Evolutionary conservation across 768 basidiomycete genomes (phyloP).

Genomic region (Amanita polypyramis): DNA sequence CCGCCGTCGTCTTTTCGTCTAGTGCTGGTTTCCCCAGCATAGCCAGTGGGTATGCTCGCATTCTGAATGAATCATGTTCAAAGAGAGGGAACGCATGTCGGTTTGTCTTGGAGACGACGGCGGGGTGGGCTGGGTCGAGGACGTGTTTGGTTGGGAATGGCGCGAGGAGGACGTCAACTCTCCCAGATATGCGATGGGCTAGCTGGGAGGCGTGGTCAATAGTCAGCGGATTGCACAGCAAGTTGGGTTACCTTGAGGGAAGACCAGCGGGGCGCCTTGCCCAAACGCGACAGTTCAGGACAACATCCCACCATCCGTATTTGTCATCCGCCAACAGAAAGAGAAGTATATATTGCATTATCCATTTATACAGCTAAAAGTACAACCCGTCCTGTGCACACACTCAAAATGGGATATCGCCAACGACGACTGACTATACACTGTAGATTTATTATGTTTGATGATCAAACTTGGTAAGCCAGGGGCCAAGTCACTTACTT

Average conservation of each 20-base stretch:
- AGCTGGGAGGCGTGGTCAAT: constrained; percentile 6
- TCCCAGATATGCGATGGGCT: background rate
- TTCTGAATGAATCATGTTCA: background rate
- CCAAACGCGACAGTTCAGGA: constrained; percentile 2
- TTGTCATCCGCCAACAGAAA: too few species aligned
- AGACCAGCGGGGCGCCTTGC: background rate
- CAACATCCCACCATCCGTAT: background rate
- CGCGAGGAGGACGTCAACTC: background rate
- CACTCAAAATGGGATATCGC: constrained; percentile 23
- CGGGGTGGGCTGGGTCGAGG: constrained; percentile 7
- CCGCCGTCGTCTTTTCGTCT: too few species aligned
- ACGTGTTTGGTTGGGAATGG: background rate
- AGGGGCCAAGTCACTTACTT: too few species aligned
- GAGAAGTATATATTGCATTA: background rate
- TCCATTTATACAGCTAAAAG: constrained; percentile 1
- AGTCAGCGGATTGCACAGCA: background rate
- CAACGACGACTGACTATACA: constrained; percentile 15
- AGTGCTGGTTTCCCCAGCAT: constrained; percentile 5
- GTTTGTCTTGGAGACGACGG: background rate
- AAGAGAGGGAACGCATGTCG: constrained; percentile 2
- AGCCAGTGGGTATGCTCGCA: constrained; percentile 7
- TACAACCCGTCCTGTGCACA: constrained; percentile 24
- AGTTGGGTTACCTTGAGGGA: constrained; percentile 5
- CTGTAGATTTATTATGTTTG: too few species aligned
- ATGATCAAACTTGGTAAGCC: too few species aligned